A percentile compares a stretch with the other conserved stretches of the same genome.
Conservation (phyloP, 2,329 filamentous ascomycete species). For the Claviceps africana region DNA sequence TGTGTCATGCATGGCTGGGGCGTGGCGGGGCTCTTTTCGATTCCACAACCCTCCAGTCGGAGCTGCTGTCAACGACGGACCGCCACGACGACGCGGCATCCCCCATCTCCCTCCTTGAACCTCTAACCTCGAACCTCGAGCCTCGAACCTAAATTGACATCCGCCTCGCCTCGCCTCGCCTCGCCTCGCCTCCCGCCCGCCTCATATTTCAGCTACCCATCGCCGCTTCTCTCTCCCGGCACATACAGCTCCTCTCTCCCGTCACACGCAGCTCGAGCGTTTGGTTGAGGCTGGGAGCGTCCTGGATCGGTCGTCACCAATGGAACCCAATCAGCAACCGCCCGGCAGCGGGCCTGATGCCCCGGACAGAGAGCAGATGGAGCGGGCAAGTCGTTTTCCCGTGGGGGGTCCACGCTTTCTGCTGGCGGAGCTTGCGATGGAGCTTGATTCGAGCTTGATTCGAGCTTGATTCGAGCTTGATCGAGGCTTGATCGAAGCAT, state of each 20-base stretch:
- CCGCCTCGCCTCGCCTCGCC: too few relatives aligned
- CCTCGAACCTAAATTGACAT: too few relatives aligned
- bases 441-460: too few relatives aligned
- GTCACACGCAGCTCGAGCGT: too few relatives aligned
- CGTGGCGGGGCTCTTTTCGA: conserved; percentile 1
- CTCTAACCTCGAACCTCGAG: too few relatives aligned
- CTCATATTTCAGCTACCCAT: too few relatives aligned
- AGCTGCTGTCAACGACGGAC: background rate
- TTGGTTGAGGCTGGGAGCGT: background rate
- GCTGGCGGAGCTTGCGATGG: background rate
- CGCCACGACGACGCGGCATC: background rate
- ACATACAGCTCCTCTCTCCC: too few relatives aligned
- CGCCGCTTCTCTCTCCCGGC: too few relatives aligned
- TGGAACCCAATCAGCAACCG: conserved; percentile 34
- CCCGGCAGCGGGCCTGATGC: conserved; percentile 31
- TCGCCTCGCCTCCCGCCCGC: too few relatives aligned
- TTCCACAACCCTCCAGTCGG: background rate
- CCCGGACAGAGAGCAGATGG: conserved; percentile 45
- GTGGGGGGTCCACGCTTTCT: background rate
- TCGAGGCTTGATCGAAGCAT: too few relatives aligned
- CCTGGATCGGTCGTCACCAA: conserved; percentile 11
- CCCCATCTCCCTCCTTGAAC: background rate
- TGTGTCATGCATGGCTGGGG: background rate
- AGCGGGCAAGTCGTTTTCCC: conserved; percentile 27
- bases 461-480: too few relatives aligned